A percentile compares a stretch with the other conserved stretches of the same genome.
Evolutionary conservation across 2,329 filamentous ascomycete species (phyloP).

Genomic region (Trichothecium sympodiale): DNA sequence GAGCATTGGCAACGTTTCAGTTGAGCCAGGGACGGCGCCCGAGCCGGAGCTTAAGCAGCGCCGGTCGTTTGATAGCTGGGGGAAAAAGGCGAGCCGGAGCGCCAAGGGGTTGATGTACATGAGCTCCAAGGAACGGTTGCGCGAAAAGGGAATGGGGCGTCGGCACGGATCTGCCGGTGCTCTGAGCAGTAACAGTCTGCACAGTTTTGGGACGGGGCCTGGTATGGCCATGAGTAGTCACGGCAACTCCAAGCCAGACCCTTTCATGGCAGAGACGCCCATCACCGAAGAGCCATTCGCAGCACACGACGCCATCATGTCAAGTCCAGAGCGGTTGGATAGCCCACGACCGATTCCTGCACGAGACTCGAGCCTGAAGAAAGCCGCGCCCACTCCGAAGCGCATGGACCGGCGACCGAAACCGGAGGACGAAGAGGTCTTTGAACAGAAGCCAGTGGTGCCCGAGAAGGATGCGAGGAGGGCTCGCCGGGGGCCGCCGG

Average conservation of each 20-base stretch:
- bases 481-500: background rate
- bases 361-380: slow-evolving; percentile 58
- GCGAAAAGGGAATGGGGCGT: slow-evolving; percentile 54
- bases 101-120: slow-evolving; percentile 59
- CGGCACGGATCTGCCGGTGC: slow-evolving; percentile 23
- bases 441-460: slow-evolving; percentile 15
- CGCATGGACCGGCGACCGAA: slow-evolving; percentile 40
- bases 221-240: slow-evolving; percentile 17
- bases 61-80: slow-evolving; percentile 52
- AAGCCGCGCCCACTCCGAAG: slow-evolving; percentile 39
- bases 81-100: slow-evolving; percentile 37
- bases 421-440: slow-evolving; percentile 30
- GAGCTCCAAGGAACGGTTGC: slow-evolving; percentile 58
- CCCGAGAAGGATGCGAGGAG: background rate
- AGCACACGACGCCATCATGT: slow-evolving; percentile 4
- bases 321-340: slow-evolving; percentile 10
- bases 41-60: slow-evolving; percentile 40
- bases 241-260: slow-evolving; percentile 28
- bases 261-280: slow-evolving; percentile 38
- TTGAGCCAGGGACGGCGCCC: slow-evolving; percentile 44
- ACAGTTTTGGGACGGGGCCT: background rate
- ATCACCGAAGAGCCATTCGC: slow-evolving; percentile 43
- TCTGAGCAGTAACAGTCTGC: background rate
- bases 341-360: slow-evolving; percentile 47
- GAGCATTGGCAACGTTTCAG: slow-evolving; percentile 54